Evolutionary conservation across 352 stramenopile species (phyloP).

Genomic region (Globisporangium solare): DNA sequence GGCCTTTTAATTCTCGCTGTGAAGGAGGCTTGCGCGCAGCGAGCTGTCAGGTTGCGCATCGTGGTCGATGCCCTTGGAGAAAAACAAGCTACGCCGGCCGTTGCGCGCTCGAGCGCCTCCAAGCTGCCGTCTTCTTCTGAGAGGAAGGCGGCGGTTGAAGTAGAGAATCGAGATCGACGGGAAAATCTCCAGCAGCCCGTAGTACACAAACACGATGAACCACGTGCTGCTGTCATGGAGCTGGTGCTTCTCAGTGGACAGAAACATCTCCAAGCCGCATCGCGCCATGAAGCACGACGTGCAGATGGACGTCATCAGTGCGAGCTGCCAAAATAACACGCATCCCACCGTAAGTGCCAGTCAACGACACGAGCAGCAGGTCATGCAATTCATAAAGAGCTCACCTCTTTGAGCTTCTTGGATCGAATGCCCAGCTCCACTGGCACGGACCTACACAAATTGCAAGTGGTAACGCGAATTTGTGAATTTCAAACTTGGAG

Average conservation of each 20-base stretch:
- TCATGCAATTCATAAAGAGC: neutral
- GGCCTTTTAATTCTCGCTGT: slow-evolving; percentile 10
- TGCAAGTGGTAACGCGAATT: neutral
- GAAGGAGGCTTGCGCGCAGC: slow-evolving; percentile 50
- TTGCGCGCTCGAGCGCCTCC: slow-evolving; percentile 2
- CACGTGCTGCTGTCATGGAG: slow-evolving; percentile 74
- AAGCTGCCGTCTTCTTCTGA: slow-evolving; percentile 22
- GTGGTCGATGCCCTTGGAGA: slow-evolving; percentile 29
- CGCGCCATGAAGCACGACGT: slow-evolving; percentile 80
- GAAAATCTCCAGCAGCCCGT: slow-evolving; percentile 75
- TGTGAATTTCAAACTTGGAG: neutral
- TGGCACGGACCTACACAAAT: slow-evolving; percentile 54
- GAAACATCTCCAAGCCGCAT: slow-evolving; percentile 60
- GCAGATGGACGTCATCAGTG: slow-evolving; percentile 77
- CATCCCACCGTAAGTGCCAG: neutral
- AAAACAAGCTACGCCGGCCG: slow-evolving; percentile 31
- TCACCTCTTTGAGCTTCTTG: slow-evolving; percentile 75
- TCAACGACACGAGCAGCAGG: neutral
- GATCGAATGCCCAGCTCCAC: slow-evolving; percentile 80
- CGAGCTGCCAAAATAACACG: slow-evolving; percentile 22
- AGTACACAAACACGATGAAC: slow-evolving; percentile 79
- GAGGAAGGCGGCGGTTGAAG: slow-evolving; percentile 77
- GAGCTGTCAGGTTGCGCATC: slow-evolving; percentile 12
- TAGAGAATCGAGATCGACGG: slow-evolving; percentile 75
- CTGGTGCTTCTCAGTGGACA: slow-evolving; percentile 67